Evolutionary conservation across 1,139 yeast genomes (phyloP).

Genomic region (Hansenula lynferdii): DNA sequence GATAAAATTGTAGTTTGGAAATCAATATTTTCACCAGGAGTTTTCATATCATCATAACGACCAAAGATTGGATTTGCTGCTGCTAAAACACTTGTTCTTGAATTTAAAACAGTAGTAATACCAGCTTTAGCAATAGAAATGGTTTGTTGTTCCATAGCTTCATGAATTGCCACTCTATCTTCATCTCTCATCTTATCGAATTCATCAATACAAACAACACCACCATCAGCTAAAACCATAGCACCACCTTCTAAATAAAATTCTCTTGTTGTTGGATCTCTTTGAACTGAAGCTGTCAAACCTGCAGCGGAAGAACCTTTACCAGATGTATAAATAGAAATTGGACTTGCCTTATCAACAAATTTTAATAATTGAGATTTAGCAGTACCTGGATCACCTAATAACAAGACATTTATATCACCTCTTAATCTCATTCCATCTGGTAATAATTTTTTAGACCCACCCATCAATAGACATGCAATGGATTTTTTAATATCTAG

Average conservation of each 20-base stretch:
- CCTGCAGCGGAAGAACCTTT: conserved; percentile 99
- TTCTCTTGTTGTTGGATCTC: conserved; percentile 84
- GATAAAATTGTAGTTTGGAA: conserved; percentile 96
- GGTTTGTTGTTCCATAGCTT: conserved; percentile 99
- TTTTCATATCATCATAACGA: conserved; percentile 89
- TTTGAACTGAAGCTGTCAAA: conserved; percentile 94
- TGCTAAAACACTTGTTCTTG: conserved; percentile 93
- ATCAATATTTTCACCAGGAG: conserved; percentile 97
- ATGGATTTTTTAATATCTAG: conserved; percentile 90
- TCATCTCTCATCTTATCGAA: conserved; percentile 99
- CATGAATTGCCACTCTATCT: conserved; percentile 98
- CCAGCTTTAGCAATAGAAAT: conserved; percentile 99
- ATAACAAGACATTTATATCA: conserved; percentile 84
- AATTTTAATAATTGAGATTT: conserved; percentile 93
- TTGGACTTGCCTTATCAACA: conserved; percentile 93
- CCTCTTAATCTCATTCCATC: conserved; percentile 98
- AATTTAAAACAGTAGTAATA: conserved; percentile 90
- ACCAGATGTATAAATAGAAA: conserved; percentile 95
- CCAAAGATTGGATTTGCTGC: conserved; percentile 99
- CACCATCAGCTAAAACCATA: conserved; percentile 98
- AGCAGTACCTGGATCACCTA: conserved; percentile 99
- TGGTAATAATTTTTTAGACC: conserved; percentile 86
- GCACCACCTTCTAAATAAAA: conserved; percentile 99
- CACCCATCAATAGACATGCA: conserved; percentile 89
- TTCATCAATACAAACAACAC: conserved; percentile 98